Conservation (phyloP, 2,329 filamentous ascomycete species). For the Diaporthe nobilis region DNA sequence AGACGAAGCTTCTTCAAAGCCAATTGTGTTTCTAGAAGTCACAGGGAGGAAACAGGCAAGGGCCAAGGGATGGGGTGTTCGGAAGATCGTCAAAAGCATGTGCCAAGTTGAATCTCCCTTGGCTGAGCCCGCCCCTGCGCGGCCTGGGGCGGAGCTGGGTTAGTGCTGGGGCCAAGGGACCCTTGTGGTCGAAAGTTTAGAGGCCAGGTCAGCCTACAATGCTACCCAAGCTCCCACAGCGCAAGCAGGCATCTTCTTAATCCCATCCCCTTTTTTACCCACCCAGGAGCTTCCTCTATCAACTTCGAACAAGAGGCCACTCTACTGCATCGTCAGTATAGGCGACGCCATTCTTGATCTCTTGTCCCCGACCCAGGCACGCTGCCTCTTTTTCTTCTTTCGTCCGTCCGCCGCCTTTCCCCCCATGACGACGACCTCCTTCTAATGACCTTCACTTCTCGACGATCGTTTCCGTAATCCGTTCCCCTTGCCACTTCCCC, state of each 20-base stretch:
- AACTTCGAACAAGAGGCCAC: slow-evolving; percentile 32
- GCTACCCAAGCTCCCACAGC: slow-evolving; percentile 31
- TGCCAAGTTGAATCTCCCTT: slow-evolving; percentile 25
- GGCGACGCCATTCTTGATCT: slow-evolving; percentile 29
- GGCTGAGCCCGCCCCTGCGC: slow-evolving; percentile 11
- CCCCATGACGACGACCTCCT: slow-evolving; percentile 48
- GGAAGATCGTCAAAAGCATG: slow-evolving; percentile 33
- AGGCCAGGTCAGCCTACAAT: slow-evolving; percentile 30
- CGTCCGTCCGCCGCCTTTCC: slow-evolving; percentile 44
- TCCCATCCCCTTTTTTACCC: slow-evolving; percentile 40
- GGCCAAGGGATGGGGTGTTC: slow-evolving; percentile 9
- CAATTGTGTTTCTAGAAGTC: slow-evolving; percentile 12
- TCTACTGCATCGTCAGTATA: slow-evolving; percentile 32
- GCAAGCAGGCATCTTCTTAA: slow-evolving; percentile 25
- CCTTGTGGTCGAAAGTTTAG: slow-evolving; percentile 19
- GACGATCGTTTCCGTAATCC: slow-evolving; percentile 56
- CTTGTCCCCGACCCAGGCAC: slow-evolving; percentile 18
- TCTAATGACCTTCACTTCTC: slow-evolving; percentile 60
- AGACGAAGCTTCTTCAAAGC: slow-evolving; percentile 24
- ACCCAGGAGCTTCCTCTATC: slow-evolving; percentile 34
- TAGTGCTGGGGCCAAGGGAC: neutral
- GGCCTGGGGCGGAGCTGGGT: slow-evolving; percentile 12
- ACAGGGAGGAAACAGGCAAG: slow-evolving; percentile 5
- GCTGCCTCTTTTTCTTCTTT: slow-evolving; percentile 43
- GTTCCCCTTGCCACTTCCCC: slow-evolving; percentile 15